These are phyloP conservation scores for Penicillium flavigenum DNA, from an alignment of 495 filamentous ascomycete genomes.

Conservation along the genomic window DNA sequence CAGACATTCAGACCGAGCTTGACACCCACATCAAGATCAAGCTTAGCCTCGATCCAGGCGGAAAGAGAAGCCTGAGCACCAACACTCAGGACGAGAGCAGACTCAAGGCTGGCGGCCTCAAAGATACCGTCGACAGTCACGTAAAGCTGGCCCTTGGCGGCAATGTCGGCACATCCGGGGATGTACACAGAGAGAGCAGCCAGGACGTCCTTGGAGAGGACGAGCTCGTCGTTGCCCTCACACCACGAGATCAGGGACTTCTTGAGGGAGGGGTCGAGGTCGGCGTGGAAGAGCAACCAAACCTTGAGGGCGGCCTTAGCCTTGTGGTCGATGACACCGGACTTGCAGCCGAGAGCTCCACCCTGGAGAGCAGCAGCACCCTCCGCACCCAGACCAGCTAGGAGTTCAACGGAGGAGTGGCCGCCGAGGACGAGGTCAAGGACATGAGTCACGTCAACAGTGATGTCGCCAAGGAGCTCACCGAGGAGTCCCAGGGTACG, in stretches of 20 bases:
- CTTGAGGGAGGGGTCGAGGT: slow-evolving; percentile 32
- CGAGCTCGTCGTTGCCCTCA: slow-evolving; percentile 24
- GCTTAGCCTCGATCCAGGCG: slow-evolving; percentile 29
- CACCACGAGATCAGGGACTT: slow-evolving; percentile 35
- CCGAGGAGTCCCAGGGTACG: slow-evolving; percentile 30
- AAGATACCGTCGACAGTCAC: slow-evolving; percentile 47
- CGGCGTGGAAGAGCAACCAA: slow-evolving; percentile 35
- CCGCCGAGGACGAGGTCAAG: slow-evolving; percentile 26
- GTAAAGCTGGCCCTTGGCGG: slow-evolving; percentile 40
- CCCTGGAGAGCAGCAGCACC: slow-evolving; percentile 43
- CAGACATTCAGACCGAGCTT: slow-evolving; percentile 39
- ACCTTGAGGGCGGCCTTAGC: slow-evolving; percentile 35
- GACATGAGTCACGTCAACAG: slow-evolving; percentile 24
- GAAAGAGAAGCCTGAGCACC: slow-evolving; percentile 34
- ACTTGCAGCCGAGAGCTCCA: slow-evolving; percentile 42
- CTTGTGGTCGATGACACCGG: slow-evolving; percentile 29
- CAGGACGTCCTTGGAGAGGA: slow-evolving; percentile 21
- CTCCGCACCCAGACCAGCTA: slow-evolving; percentile 36
- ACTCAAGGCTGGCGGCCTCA: slow-evolving; percentile 25
- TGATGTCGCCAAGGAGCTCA: slow-evolving; percentile 20
- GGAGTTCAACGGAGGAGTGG: slow-evolving; percentile 20
- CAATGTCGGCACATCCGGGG: slow-evolving; percentile 37
- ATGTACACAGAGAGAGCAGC: slow-evolving; percentile 40
- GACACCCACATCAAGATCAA: slow-evolving; percentile 31
- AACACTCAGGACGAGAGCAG: slow-evolving; percentile 36